Conservation (phyloP, 2,329 filamentous ascomycete genomes). For the Talaromyces sp. region DNA sequence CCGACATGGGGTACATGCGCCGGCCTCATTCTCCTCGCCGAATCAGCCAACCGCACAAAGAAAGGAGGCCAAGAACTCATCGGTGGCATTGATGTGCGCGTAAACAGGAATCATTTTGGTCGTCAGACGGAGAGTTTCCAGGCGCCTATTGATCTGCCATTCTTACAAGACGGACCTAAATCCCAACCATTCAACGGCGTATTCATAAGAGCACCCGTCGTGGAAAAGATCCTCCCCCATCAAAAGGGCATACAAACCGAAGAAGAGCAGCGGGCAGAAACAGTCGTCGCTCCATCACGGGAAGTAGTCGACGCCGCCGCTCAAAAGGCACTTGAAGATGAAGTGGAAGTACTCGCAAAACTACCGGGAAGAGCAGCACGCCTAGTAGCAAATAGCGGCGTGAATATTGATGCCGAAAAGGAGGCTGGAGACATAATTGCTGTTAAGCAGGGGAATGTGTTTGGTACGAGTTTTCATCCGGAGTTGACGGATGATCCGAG, state of each 20-base stretch:
- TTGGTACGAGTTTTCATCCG: constrained; percentile 94
- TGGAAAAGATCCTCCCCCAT: constrained; percentile 70
- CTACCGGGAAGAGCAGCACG: constrained; percentile 53
- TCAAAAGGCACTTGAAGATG: constrained; percentile 42
- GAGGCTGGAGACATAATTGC: constrained; percentile 73
- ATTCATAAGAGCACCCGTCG: constrained; percentile 91
- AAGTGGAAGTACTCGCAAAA: constrained; percentile 59
- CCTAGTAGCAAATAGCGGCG: constrained; percentile 43
- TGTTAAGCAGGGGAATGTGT: constrained; percentile 83
- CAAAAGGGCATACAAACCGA: constrained; percentile 50
- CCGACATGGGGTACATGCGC: constrained; percentile 97
- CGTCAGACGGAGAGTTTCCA: constrained; percentile 91
- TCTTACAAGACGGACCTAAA: constrained; percentile 49
- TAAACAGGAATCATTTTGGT: constrained; percentile 93
- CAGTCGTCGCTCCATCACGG: constrained; percentile 57
- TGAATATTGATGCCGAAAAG: constrained; percentile 37
- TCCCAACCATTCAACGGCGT: constrained; percentile 67
- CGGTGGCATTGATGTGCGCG: constrained; percentile 83
- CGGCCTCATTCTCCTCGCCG: constrained; percentile 84
- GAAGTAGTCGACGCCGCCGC: constrained; percentile 46
- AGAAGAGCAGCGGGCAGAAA: constrained; percentile 49
- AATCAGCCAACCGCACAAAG: constrained; percentile 84
- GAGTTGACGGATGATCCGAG: constrained; percentile 84
- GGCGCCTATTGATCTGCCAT: constrained; percentile 68
- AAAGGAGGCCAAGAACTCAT: constrained; percentile 89